Conservation (phyloP, 2,329 filamentous ascomycete genomes). For the Graphilbum sp. region DNA sequence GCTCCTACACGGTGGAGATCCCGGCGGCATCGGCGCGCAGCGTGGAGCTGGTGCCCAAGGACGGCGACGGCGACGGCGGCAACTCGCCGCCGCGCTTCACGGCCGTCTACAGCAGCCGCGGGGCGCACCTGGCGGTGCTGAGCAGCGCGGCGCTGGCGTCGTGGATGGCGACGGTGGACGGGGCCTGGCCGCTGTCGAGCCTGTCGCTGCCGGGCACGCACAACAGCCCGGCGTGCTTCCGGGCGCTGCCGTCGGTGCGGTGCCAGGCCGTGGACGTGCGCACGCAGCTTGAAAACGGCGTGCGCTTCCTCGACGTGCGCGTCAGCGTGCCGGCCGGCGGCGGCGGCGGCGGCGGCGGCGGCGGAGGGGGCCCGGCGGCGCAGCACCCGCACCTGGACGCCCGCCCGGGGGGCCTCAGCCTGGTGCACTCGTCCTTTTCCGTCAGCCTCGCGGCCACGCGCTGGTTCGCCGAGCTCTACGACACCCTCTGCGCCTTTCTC, state of each 20-base stretch:
- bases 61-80: constrained; percentile 12
- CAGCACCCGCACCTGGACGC: constrained; percentile 29
- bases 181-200: constrained; percentile 57
- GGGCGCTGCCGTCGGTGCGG: constrained; percentile 77
- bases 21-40: constrained; percentile 46
- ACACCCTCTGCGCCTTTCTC: constrained; percentile 59
- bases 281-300: constrained; percentile 72
- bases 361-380: neutral
- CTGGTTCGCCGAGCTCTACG: constrained; percentile 60
- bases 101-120: constrained; percentile 43
- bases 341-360: constrained; percentile 7
- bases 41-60: constrained; percentile 41
- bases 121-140: constrained; percentile 45
- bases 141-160: constrained; percentile 50
- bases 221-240: constrained; percentile 76
- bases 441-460: constrained; percentile 70
- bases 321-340: constrained; percentile 33
- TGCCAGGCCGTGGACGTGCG: constrained; percentile 70
- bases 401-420: constrained; percentile 35
- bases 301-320: constrained; percentile 87
- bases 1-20: constrained; percentile 52
- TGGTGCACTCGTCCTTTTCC: constrained; percentile 85
- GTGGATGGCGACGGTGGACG: constrained; percentile 69
- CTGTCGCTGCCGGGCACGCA: constrained; percentile 91
- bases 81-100: constrained; percentile 32